A percentile compares a stretch with the other conserved stretches of the same genome.
Conservation (phyloP, 768 basidiomycete genomes). For the Russula sp. region DNA sequence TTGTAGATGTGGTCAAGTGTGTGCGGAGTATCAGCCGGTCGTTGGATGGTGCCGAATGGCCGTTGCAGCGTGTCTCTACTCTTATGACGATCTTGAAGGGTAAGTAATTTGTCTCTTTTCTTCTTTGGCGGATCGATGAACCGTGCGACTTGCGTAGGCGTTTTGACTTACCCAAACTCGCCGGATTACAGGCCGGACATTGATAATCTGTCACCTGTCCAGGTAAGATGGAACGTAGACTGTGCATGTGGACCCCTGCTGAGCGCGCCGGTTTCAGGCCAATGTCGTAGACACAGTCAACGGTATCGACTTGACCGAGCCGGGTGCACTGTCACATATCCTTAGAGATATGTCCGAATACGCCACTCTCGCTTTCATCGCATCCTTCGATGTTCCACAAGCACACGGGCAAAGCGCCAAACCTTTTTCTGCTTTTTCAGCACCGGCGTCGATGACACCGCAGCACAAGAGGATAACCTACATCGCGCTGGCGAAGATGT, state of each 20-base stretch:
- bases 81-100: constrained; percentile 81
- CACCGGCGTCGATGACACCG: constrained; percentile 38
- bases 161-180: constrained; percentile 76
- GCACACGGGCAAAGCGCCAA: constrained; percentile 20
- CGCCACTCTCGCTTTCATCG: constrained; percentile 81
- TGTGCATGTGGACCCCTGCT: not conserved
- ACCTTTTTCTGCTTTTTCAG: constrained; percentile 18
- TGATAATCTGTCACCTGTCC: constrained; percentile 75
- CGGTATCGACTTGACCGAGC: constrained; percentile 59
- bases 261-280: constrained; percentile 42
- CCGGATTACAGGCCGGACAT: constrained; percentile 88
- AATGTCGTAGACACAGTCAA: constrained; percentile 70
- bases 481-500: constrained; percentile 83
- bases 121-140: too few relatives aligned
- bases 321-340: constrained; percentile 66
- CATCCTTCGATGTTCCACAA: constrained; percentile 60
- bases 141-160: constrained; percentile 42
- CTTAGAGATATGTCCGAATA: constrained; percentile 85
- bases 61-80: constrained; percentile 56
- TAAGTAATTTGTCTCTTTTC: constrained; percentile 29
- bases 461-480: constrained; percentile 75
- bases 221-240: constrained; percentile 45
- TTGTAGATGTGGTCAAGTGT: constrained; percentile 67
- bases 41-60: constrained; percentile 59
- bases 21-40: constrained; percentile 51